Evolutionary conservation across 2,329 filamentous ascomycete genomes (phyloP).

Genomic region (Ophiostoma novo-ulmi): DNA sequence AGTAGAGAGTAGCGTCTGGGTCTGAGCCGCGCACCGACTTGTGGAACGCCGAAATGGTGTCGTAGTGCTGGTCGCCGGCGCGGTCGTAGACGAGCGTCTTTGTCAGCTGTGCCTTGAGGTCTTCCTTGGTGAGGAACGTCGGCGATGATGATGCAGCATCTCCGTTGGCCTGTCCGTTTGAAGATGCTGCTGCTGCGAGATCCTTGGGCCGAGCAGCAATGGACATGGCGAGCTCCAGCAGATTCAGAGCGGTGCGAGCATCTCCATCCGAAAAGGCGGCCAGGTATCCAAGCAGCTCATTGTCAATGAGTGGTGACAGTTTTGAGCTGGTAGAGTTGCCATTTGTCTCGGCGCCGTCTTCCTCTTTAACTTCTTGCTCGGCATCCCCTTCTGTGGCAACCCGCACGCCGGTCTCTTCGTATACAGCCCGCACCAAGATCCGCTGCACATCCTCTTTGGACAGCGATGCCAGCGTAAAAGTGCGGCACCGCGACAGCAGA

Average conservation of each 20-base stretch:
- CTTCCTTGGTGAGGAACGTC: slow-evolving; percentile 62
- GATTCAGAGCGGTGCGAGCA: slow-evolving; percentile 84
- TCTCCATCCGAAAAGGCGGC: slow-evolving; percentile 87
- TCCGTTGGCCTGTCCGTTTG: background rate
- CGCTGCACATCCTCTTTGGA: slow-evolving; percentile 63
- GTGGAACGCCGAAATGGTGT: slow-evolving; percentile 94
- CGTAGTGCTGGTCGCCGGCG: slow-evolving; percentile 93
- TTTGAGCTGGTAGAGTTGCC: background rate
- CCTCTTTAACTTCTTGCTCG: slow-evolving; percentile 28
- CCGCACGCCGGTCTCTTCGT: slow-evolving; percentile 43
- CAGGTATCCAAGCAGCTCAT: slow-evolving; percentile 73
- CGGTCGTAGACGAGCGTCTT: slow-evolving; percentile 94
- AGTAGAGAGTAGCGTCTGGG: slow-evolving; percentile 85
- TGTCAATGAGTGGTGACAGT: slow-evolving; percentile 60
- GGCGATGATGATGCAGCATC: background rate
- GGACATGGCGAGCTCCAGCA: slow-evolving; percentile 83
- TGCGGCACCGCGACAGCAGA: slow-evolving; percentile 80
- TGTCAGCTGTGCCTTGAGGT: slow-evolving; percentile 77
- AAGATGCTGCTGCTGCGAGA: background rate
- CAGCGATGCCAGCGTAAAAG: slow-evolving; percentile 78
- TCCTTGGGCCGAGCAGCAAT: slow-evolving; percentile 46
- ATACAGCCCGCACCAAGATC: slow-evolving; percentile 73
- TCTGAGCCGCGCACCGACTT: slow-evolving; percentile 88
- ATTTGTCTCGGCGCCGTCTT: slow-evolving; percentile 40
- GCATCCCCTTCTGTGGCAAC: background rate